Evolutionary conservation across 345 rosid genomes (phyloP).

Genomic region (Eucalyptus curtisii): DNA sequence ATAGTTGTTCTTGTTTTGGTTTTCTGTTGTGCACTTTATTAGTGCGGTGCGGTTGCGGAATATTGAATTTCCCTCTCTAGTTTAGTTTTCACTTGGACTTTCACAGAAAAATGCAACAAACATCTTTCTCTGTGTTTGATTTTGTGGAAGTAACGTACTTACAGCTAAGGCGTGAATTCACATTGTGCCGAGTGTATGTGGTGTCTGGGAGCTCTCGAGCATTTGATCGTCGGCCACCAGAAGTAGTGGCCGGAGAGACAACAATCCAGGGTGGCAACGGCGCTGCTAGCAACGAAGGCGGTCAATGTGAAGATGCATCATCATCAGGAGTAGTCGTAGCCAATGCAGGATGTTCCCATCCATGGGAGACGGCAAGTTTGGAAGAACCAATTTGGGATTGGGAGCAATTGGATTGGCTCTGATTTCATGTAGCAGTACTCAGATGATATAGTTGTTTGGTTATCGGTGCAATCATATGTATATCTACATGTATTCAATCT

Average conservation of each 20-base stretch:
- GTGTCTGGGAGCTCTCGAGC: slow-evolving; percentile 63
- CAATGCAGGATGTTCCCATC: slow-evolving; percentile 4
- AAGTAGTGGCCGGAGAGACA: slow-evolving; percentile 1
- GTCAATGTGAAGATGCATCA: not conserved
- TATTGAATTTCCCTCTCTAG: not conserved
- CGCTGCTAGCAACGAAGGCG: slow-evolving; percentile 15
- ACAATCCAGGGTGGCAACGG: not conserved
- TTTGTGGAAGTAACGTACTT: not conserved
- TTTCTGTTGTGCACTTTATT: not conserved
- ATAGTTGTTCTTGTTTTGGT: not conserved
- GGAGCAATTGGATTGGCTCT: slow-evolving; percentile 35
- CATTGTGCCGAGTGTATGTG: slow-evolving; percentile 73
- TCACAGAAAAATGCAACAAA: too few species aligned
- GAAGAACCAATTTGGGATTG: slow-evolving; percentile 36
- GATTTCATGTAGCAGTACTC: not conserved
- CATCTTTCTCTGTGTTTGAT: not conserved
- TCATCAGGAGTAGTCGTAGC: not conserved
- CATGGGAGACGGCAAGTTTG: slow-evolving; percentile 2
- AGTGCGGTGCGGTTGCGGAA: not conserved
- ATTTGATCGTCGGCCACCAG: slow-evolving; percentile 79
- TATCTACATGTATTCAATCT: not conserved
- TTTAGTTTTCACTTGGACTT: not conserved
- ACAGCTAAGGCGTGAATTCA: slow-evolving; percentile 73
- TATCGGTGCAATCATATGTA: not conserved
- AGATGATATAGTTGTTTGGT: not conserved